Evolutionary conservation across 1,284 basidiomycete genomes (phyloP), one percentile per base, ranked within the genome.

Genomic region (Austroboletus rostrupii): DNA sequence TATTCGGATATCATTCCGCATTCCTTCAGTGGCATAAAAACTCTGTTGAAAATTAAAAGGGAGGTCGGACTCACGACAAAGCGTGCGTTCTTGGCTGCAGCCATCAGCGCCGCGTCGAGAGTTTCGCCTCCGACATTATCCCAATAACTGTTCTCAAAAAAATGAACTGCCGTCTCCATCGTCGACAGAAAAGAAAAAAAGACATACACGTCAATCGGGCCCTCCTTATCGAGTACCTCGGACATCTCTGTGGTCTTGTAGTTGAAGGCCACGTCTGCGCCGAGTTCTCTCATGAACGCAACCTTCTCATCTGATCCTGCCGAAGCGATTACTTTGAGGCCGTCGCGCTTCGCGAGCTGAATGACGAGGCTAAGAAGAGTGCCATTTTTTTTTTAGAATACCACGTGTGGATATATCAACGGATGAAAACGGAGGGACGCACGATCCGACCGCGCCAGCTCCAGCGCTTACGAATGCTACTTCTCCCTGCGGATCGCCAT

Each of bases 51-150:
- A 4, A 23, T 16, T 6, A 1, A 26, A 26, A 26, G 9, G 23
- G 23, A 5, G 23, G 23, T n/a, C 2, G 2, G 9, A 3, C 61
- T 43, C 2, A 52, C 57, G n/a, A 63, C 60, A 57, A 88, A 79
- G 10, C 81, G 66, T 1, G 79, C 82, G 28, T 72, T 61, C 2
- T 62, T 64, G 16, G 76, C 76, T n/a, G 86, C 74, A 44, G 75
- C 70, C 2, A 72, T 69, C 16, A 89, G 61, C 0, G 78, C 79
- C 31, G 77, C 69, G 41, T 87, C 83, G 10, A 87, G 72, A 5
- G 78, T 80, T 54, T 81, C 75, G 1, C 87, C 87, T 3, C 88
- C 86, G 46, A 86, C 83, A 61, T 78, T 75, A 54, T 78, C 74
- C 69, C 74, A 77, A 54, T 71, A 75, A 9, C 78, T 81, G 29